Base-by-base conservation (phyloP, 2,329 filamentous ascomycete genomes). In the Venturia asperata region DNA sequence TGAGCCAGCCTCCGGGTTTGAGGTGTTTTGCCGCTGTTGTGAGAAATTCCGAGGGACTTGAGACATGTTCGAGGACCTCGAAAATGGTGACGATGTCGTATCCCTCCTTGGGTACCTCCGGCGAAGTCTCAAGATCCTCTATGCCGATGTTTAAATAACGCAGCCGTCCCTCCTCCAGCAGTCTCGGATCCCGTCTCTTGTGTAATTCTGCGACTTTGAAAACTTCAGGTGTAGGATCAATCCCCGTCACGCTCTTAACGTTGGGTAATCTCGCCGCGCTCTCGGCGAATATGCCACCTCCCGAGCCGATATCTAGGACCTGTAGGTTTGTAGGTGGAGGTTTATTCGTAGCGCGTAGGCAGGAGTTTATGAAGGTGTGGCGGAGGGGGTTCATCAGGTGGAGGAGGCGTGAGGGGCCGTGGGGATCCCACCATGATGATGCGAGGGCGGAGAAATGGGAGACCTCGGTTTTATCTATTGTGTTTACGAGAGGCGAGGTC, bases 331-430 rank as follows among this genome's bases (percentile, higher is more conserved):
- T 65, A 4, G 67, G 66, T 27, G 67, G 64, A 1, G 66, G 71
- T 66, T 69, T 65, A 58, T 69, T 72, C 70, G 69, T 68, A 70
- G 43, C 68, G 68, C 81, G 76, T 60, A 88, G 84, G 74, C 93
- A 97, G 68, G 80, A 78, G 27, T 82, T 82, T 75, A 97, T 94
- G 78, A 97, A 97, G 77, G 92, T 87, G 79, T 97, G 92, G 42
- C 94, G 92, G 58, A 96, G 85, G 1, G 94, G 94, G 78, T 99
- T 97, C 93, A 99, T 97, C 70, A 96, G 87, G 77, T 99, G 94
- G 1, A 99, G 86, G 66, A 97, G 86, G 47, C 93, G 87, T 4
- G 92, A 97, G 7, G 93, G 88, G 63, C 94, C 94, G 73, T 96
- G 87, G 1, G 93, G 90, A 77, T 97, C 92, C 94, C 94, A 99